These are phyloP conservation scores for Yamadazyma olivae DNA, from an alignment of 805 yeast species.

Conservation along the genomic window DNA sequence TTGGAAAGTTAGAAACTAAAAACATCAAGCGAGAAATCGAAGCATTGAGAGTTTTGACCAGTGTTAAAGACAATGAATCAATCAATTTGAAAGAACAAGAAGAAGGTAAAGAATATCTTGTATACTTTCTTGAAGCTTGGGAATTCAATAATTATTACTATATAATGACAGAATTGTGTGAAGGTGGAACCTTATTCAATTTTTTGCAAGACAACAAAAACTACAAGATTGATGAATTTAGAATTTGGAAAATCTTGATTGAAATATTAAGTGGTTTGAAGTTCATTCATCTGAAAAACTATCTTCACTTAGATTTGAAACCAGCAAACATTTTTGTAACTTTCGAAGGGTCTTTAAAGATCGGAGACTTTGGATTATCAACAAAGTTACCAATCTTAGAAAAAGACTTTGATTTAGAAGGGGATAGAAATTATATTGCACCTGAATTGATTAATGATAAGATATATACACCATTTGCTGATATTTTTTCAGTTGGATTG, in stretches of 20 bases:
- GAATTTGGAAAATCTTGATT: constrained; percentile 93
- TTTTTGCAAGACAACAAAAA: constrained; percentile 74
- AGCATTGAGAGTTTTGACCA: constrained; percentile 46
- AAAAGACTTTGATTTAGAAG: constrained; percentile 82
- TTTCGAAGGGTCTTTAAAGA: constrained; percentile 89
- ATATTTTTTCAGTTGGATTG: constrained; percentile 89
- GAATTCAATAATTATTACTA: constrained; percentile 71
- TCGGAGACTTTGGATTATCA: constrained; percentile 97
- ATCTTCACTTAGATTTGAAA: constrained; percentile 85
- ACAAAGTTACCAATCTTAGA: constrained; percentile 68
- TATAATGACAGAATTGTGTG: constrained; percentile 93
- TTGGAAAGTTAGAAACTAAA: constrained; percentile 50
- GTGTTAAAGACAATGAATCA: constrained; percentile 34
- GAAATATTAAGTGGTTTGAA: constrained; percentile 78
- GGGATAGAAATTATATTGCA: constrained; percentile 96
- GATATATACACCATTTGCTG: constrained; percentile 87
- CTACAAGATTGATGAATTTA: constrained; percentile 87
- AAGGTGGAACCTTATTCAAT: constrained; percentile 83
- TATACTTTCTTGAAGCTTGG: constrained; percentile 84
- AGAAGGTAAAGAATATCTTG: constrained; percentile 74
- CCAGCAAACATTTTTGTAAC: constrained; percentile 95
- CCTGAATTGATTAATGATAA: constrained; percentile 88
- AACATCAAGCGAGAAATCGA: constrained; percentile 75
- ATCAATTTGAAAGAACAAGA: constrained; percentile 35
- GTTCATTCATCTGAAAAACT: constrained; percentile 71